Evolutionary conservation across 345 rosid genomes (phyloP), one percentile per base, ranked within the genome.

Genomic region (Eucalyptus tenuipes): DNA sequence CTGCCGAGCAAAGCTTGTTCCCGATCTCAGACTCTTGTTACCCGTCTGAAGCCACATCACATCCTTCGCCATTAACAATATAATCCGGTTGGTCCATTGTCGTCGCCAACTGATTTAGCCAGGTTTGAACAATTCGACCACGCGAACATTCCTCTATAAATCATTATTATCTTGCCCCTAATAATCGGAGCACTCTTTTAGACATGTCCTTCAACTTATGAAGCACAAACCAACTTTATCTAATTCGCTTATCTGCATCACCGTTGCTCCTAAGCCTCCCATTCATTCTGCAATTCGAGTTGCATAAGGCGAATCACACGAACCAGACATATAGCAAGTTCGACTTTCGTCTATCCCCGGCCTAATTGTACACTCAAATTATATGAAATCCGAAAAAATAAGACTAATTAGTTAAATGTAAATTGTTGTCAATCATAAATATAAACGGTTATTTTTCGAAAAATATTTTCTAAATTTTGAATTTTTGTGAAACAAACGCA

Each of bases 11-110:
- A 68, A 33, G 24, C 81, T 71, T 0, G 44, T 25, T 18, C 45
- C 13, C 40, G 20, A 66, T 16, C 40, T 66, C 0, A n/a, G 79
- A 31, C 42, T 66, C 79, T 37, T 37, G 33, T 66, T 4, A 66
- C 0, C 0, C 12, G 71, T 0, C 16, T 61, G 71, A 29, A 61
- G 71, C 71, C 10, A 15, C 37, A n/a, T 7, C 40, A 5, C 75
- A n/a, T 66, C 20, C 79, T 6, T 33, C 4, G 42, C 81, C 45
- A 1, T 18, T 37, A 5, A 71, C 45, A 25, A 5, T 18, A 71
- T 2, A 2, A 4, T 37, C 81, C 14, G 0, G 81, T 33, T 18
- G 45, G 81, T 71, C 81, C 25, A 17, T 3, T 8, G 8, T 47
- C 14, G 7, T 40, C 8, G 5, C 45, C 82, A 6, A 37, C 27